Conservation (phyloP, 495 filamentous ascomycete genomes). For the Hyaloscypha hepaticicola region DNA sequence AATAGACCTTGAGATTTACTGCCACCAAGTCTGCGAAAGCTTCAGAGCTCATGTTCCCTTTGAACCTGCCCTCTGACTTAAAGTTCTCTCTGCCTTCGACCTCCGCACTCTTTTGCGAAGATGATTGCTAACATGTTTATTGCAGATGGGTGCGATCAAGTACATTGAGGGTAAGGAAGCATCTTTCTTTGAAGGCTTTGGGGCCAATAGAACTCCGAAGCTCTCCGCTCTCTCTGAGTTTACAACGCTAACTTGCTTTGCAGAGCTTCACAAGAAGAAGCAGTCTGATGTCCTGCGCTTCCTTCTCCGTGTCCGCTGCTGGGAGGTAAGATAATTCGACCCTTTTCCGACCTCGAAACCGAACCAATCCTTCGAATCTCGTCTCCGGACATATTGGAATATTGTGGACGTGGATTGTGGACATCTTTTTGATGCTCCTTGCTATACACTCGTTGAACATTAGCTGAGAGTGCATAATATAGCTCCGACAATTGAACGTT, state of each 20-base stretch:
- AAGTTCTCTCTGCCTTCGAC: background rate
- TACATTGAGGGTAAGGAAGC: too few relatives aligned
- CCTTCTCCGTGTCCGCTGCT: slow-evolving; percentile 99
- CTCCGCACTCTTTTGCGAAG: background rate
- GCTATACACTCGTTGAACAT: slow-evolving; percentile 99
- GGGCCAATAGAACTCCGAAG: too few relatives aligned
- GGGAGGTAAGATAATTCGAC: slow-evolving; percentile 82
- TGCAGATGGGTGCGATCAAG: slow-evolving; percentile 88
- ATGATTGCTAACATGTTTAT: background rate
- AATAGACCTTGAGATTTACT: background rate
- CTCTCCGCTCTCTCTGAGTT: too few relatives aligned
- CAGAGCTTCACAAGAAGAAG: slow-evolving; percentile 99
- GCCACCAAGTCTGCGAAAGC: background rate
- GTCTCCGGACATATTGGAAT: slow-evolving; percentile 27
- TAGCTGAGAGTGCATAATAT: slow-evolving; percentile 99
- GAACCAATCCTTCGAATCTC: slow-evolving; percentile 33
- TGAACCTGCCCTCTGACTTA: background rate
- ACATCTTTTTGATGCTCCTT: slow-evolving; percentile 39
- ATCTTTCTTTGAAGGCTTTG: too few relatives aligned
- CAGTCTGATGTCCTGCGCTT: slow-evolving; percentile 99
- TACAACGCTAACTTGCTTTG: too few relatives aligned
- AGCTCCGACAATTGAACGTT: slow-evolving; percentile 98
- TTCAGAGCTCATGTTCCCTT: background rate
- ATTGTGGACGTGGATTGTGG: slow-evolving; percentile 36
- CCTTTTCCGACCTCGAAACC: slow-evolving; percentile 22